Evolutionary conservation across 2,329 filamentous ascomycete species (phyloP).

Genomic region (Fusarium anguioides): DNA sequence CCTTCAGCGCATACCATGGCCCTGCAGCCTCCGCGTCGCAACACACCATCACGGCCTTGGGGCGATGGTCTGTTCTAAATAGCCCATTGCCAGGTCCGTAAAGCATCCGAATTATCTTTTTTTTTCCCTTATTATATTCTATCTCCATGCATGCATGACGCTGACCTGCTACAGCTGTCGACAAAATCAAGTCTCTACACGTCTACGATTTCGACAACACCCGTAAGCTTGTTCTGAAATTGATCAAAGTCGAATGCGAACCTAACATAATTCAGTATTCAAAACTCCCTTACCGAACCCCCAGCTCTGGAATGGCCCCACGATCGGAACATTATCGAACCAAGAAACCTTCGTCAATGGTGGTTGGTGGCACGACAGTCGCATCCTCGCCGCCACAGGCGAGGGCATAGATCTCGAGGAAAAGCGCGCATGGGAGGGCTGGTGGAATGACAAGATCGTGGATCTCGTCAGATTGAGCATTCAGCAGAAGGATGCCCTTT

Average conservation of each 20-base stretch:
- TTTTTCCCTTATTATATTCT: neutral
- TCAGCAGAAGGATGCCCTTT: conserved; percentile 85
- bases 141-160: conserved; percentile 33
- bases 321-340: conserved; percentile 79
- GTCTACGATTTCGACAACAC: conserved; percentile 99
- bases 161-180: conserved; percentile 58
- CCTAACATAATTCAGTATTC: conserved; percentile 71
- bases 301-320: conserved; percentile 83
- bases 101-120: neutral
- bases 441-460: conserved; percentile 95
- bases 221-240: conserved; percentile 60
- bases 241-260: neutral
- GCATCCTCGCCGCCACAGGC: conserved; percentile 87
- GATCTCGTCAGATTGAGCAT: conserved; percentile 84
- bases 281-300: conserved; percentile 89
- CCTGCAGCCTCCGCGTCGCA: conserved; percentile 46
- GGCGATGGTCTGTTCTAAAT: conserved; percentile 84
- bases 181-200: conserved; percentile 82
- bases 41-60: conserved; percentile 77
- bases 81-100: conserved; percentile 74
- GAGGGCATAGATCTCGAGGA: conserved; percentile 86
- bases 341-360: conserved; percentile 83
- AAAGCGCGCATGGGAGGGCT: conserved; percentile 84
- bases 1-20: conserved; percentile 53
- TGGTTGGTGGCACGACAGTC: conserved; percentile 96